Evolutionary conservation across 306 rosid species (phyloP).

Genomic region (Quercus ilex): DNA sequence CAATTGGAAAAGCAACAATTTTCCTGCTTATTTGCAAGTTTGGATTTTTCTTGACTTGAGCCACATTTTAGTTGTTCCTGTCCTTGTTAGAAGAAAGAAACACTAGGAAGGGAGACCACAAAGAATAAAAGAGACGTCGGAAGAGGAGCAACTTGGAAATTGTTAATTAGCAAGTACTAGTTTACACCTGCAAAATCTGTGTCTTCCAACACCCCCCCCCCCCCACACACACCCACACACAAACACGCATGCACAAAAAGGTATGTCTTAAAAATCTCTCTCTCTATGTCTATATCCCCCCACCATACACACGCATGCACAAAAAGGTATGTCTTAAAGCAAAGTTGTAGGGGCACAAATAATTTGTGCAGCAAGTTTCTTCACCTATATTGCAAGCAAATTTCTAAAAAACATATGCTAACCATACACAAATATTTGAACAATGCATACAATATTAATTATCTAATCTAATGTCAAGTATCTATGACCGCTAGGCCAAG

Average conservation of each 20-base stretch:
- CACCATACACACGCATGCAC: too few species aligned
- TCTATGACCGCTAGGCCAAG: neutral
- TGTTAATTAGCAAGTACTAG: too few species aligned
- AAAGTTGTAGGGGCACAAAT: neutral
- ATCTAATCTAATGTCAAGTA: neutral
- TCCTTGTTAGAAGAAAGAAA: neutral
- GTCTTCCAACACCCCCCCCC: too few species aligned
- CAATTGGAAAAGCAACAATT: neutral
- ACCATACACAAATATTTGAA: neutral
- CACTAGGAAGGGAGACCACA: neutral
- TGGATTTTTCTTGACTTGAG: neutral
- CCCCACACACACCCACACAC: too few species aligned
- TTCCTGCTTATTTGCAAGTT: neutral
- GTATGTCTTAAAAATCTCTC: too few species aligned
- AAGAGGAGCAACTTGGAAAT: too few species aligned
- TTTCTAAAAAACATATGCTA: neutral
- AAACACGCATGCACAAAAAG: too few species aligned
- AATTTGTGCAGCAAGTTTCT: neutral
- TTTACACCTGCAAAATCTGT: too few species aligned
- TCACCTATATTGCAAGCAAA: neutral
- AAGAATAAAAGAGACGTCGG: neutral
- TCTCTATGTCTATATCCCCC: too few species aligned
- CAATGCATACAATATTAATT: neutral
- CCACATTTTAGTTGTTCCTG: neutral
- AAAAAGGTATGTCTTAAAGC: too few species aligned